Evolutionary conservation across 73 alveolate species (phyloP).

Genomic region (Tetrahymena thermophila): DNA sequence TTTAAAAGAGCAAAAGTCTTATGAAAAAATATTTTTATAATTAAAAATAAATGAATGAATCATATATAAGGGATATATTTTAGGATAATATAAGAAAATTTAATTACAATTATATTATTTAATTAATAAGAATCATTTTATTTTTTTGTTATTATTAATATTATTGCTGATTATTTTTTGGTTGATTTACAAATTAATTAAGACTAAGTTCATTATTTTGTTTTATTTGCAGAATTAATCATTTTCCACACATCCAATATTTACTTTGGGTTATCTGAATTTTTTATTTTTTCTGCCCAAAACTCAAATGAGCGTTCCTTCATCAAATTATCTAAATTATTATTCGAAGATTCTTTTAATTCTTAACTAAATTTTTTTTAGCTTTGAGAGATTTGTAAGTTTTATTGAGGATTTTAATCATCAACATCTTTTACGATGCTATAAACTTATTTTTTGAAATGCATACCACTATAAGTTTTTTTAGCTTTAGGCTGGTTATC

Average conservation of each 20-base stretch:
- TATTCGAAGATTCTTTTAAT: background rate
- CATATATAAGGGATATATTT: too few relatives aligned
- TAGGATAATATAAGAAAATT: too few relatives aligned
- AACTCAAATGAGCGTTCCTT: background rate
- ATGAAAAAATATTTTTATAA: too few relatives aligned
- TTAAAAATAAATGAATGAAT: too few relatives aligned
- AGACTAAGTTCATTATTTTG: background rate
- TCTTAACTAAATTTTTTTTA: background rate
- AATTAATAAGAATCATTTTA: too few relatives aligned
- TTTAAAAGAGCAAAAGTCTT: too few relatives aligned
- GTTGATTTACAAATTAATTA: background rate
- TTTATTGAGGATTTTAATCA: background rate
- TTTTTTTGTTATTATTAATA: too few relatives aligned
- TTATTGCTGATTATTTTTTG: background rate
- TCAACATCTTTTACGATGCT: background rate
- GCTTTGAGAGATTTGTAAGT: background rate
- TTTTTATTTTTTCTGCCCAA: background rate
- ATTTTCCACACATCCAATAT: background rate
- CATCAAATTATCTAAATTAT: background rate
- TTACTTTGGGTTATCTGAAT: background rate
- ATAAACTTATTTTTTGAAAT: background rate
- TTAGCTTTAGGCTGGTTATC: background rate
- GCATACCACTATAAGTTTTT: background rate
- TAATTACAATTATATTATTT: too few relatives aligned
- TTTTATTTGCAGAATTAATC: background rate